Conservation (phyloP, 495 filamentous ascomycete genomes). For the Sabuloglossum arenarium region DNA sequence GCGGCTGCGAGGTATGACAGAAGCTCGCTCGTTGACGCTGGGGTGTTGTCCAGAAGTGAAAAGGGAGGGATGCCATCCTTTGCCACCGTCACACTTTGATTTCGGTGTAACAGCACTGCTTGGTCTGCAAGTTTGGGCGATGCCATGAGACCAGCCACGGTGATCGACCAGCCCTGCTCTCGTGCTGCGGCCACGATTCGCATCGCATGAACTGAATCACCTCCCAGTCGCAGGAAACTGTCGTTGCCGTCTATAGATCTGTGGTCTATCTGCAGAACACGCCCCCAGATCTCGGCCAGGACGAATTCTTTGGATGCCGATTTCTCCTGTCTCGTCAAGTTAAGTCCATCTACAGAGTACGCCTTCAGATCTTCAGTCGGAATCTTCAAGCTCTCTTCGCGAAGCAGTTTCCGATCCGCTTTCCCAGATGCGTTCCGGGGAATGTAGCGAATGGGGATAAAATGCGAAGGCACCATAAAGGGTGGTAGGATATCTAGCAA, state of each 20-base stretch:
- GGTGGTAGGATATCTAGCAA: slow-evolving; percentile 9
- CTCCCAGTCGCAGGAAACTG: slow-evolving; percentile 12
- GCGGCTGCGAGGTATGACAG: no score
- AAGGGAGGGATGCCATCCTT: no score
- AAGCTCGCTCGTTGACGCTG: no score
- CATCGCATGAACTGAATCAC: slow-evolving; percentile 13
- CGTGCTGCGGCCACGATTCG: slow-evolving; percentile 10
- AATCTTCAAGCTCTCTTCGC: slow-evolving; percentile 8
- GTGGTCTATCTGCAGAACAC: slow-evolving; percentile 8
- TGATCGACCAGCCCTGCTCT: slow-evolving; percentile 5
- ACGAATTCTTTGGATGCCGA: slow-evolving; percentile 5
- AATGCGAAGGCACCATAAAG: slow-evolving; percentile 14
- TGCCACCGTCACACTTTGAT: no score
- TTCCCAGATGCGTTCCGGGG: slow-evolving; percentile 12
- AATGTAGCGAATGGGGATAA: slow-evolving; percentile 2
- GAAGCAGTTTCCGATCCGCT: slow-evolving; percentile 9
- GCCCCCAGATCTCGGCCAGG: slow-evolving; percentile 8
- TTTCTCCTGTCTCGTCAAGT: slow-evolving; percentile 2
- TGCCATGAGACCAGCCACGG: no score
- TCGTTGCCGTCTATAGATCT: slow-evolving; percentile 8
- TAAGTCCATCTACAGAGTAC: no score
- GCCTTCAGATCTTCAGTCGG: slow-evolving; percentile 8
- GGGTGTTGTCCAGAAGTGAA: no score
- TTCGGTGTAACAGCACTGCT: no score
- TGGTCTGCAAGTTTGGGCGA: no score